Evolutionary conservation across 2,329 filamentous ascomycete species (phyloP), one percentile per base, ranked within the genome.

Genomic region (Leptographium radiaticola): DNA sequence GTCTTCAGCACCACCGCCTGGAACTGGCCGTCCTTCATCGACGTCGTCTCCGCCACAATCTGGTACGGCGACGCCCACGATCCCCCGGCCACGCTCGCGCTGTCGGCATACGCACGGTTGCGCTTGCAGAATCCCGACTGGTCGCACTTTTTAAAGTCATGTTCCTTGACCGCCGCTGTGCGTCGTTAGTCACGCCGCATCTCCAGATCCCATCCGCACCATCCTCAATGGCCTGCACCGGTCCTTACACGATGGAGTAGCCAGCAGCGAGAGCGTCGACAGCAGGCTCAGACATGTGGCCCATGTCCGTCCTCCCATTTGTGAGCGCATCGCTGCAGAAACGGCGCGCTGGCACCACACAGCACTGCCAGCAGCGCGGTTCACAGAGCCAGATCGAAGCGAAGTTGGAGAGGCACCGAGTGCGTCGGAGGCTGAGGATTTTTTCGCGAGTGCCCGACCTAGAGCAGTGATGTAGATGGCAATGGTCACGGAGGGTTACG

Each of bases 121-220:
- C 93, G 87, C 67, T 89, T 93, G 72, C 93, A 98, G 74, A 98
- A 98, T 63, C 93, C 93, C 6, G 91, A 93, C 67, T 98, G 91
- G 61, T 86, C 74, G 73, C 93, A 98, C 63, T 86, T 95, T 67
- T 97, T 98, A 77, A 97, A 98, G 68, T 95, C 90, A 63, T 95
- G 83, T 66, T 95, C 86, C 72, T 98, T 98, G 52, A 98, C 93
- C 63, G 80, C 76, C 59, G 80, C 89, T 95, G 61, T 34, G 56
- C 54, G 16, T n/a, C 11, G 16, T 42, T 50, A 40, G 25, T 15
- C 9, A 16, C 15, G 20, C 20, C 13, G 3, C 34, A 18, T 43
- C 47, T 33, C 9, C 9, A 43, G 25, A 34, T 2, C 13, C 18
- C n/a, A 25, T 6, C 13, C 9, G 4, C 34, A 8, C 34, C 34